Evolutionary conservation across 1,284 basidiomycete species (phyloP), one percentile per base, ranked within the genome.

Genomic region (Trametes hirsuta): DNA sequence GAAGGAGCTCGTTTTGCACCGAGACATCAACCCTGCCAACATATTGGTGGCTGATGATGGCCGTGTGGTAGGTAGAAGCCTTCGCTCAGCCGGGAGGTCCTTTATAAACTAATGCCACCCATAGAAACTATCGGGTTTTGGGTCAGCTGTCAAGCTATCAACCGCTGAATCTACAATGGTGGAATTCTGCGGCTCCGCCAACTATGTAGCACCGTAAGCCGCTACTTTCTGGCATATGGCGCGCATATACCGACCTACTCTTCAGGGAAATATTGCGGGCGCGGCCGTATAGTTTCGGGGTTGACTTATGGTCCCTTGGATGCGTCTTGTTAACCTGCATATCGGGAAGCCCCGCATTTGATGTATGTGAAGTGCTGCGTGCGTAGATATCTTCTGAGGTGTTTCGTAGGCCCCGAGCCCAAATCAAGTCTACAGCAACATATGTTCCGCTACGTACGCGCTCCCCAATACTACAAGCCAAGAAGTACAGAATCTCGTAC

Each of bases 1-100:
- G 47, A 77, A 76, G 52, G 75, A 79, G 55, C 66, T 65, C 8
- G 71, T 74, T 1, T 45, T 72, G 2, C 72, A 73, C 51, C 57
- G 72, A 4, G 65, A 71, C 46, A 66, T 74, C 55, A 69, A 65
- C 5, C 66, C 69, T 0, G 58, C 53, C 24, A 69, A 69, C n/a
- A 51, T 73, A 3, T 51, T 71, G 12, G 34, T 74, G 0, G 65
- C 63, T 1, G 57, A 66, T 8, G 68, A 70, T 24, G 68, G 53
- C 30, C 64, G 71, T 11, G 58, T 71, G 10, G 73, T 74, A 61
- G 46, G 69, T 59, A 10, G 5, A 15, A 1, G n/a, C 8, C 25
- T 22, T 14, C 3, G 4, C 9, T 44, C 2, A 21, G 14, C 25
- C 1, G 21, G 45, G 6, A 10, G 15, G 6, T 21, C 2, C 10